Percentiles rank a stretch among this genome's conserved stretches.
Evolutionary conservation across 345 rosid species (phyloP).

Genomic region (Moringa oleifera): DNA sequence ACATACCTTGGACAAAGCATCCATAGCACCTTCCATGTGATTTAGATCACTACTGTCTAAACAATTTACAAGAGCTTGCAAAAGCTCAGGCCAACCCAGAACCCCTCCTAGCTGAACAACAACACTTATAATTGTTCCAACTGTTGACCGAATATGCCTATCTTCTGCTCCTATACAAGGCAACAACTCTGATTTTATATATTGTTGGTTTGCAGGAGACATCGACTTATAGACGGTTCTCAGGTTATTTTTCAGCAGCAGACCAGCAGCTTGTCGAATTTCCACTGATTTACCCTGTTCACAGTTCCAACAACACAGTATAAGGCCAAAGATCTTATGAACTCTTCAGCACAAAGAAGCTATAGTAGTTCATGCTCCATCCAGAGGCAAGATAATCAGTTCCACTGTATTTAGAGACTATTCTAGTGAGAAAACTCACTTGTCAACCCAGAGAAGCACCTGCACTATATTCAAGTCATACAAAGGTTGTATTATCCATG

Average conservation of each 20-base stretch:
- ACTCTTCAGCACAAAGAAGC: neutral
- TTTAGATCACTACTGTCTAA: slow-evolving; percentile 78
- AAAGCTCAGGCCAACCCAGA: slow-evolving; percentile 81
- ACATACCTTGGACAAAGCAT: slow-evolving; percentile 88
- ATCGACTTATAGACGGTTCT: slow-evolving; percentile 59
- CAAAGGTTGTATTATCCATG: neutral
- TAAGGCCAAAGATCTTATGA: neutral
- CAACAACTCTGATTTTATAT: slow-evolving; percentile 70
- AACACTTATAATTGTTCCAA: slow-evolving; percentile 81
- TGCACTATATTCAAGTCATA: neutral
- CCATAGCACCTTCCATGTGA: slow-evolving; percentile 99
- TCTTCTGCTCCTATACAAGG: slow-evolving; percentile 91
- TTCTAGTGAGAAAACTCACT: no score
- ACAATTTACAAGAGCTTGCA: slow-evolving; percentile 75
- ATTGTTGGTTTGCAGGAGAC: slow-evolving; percentile 55
- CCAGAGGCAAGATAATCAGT: neutral
- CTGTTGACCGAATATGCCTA: slow-evolving; percentile 82
- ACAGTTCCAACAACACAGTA: slow-evolving; percentile 2
- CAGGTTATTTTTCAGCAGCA: slow-evolving; percentile 85
- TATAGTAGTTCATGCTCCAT: neutral
- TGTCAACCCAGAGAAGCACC: neutral
- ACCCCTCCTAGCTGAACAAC: slow-evolving; percentile 67
- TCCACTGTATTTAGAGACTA: neutral
- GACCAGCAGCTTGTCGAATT: slow-evolving; percentile 96
- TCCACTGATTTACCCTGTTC: slow-evolving; percentile 76